Conservation (phyloP, 257 asterid species). For the Jacaranda copaia region DNA sequence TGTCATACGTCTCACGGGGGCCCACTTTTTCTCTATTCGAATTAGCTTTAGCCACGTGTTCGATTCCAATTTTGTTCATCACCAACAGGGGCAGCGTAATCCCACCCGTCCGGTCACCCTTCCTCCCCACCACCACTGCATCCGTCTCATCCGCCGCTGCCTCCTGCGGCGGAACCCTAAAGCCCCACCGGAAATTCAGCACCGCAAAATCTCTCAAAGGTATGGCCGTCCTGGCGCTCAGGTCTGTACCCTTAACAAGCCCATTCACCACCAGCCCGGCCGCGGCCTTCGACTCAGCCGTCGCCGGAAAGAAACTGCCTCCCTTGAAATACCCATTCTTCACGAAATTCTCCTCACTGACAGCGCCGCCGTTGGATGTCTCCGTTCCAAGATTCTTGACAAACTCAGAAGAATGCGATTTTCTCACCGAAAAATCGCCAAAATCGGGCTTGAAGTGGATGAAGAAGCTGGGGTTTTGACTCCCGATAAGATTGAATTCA, state of each 20-base stretch:
- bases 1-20: conserved; percentile 40
- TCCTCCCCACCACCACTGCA: conserved; percentile 55
- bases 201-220: conserved; percentile 64
- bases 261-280: conserved; percentile 55
- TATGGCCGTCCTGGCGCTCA: conserved; percentile 73
- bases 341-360: conserved; percentile 33
- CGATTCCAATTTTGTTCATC: conserved; percentile 91
- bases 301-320: conserved; percentile 49
- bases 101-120: conserved; percentile 46
- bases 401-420: conserved; percentile 61
- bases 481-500: conserved; percentile 68
- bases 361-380: conserved; percentile 38
- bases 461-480: conserved; percentile 80
- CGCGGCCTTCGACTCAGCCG: conserved; percentile 62
- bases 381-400: conserved; percentile 41
- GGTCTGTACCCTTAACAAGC: conserved; percentile 56
- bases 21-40: conserved; percentile 46
- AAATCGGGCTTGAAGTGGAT: conserved; percentile 84
- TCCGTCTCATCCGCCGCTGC: conserved; percentile 50
- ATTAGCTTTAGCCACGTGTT: conserved; percentile 55
- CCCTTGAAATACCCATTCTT: conserved; percentile 49
- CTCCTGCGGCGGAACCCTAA: conserved; percentile 66
- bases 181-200: conserved; percentile 87
- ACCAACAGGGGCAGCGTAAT: conserved; percentile 64
- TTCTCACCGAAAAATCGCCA: conserved; percentile 80